Percentiles rank a stretch among this genome's conserved stretches.
Evolutionary conservation across 1,284 basidiomycete species (phyloP).

Genomic region (Gastroboletus turbinatus): DNA sequence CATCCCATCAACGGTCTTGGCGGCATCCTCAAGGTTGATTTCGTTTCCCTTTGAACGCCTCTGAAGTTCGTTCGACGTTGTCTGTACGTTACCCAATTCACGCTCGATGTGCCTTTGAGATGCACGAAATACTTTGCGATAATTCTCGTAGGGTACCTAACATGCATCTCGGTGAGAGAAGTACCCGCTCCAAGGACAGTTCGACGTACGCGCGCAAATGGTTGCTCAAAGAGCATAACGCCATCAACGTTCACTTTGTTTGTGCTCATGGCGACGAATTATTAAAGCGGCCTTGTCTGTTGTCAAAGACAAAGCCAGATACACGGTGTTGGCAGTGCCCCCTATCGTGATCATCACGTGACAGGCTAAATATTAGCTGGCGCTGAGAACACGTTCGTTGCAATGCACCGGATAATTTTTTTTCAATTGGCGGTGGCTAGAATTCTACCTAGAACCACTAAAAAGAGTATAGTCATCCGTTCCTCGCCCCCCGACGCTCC

Average conservation of each 20-base stretch:
- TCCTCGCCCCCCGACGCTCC: constrained; percentile 26
- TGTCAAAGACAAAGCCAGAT: constrained; percentile 3
- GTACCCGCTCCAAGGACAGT: constrained; percentile 5
- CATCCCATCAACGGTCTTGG: constrained; percentile 71
- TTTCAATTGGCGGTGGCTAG: constrained; percentile 7
- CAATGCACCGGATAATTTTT: constrained; percentile 8
- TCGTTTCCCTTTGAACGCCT: constrained; percentile 41
- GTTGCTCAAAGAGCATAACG: constrained; percentile 84
- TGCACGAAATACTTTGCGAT: constrained; percentile 79
- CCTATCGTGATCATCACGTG: constrained; percentile 28
- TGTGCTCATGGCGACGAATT: constrained; percentile 37
- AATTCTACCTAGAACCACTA: constrained; percentile 12
- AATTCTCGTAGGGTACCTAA: constrained; percentile 85
- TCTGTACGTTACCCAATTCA: constrained; percentile 65
- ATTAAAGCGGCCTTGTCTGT: constrained; percentile 10
- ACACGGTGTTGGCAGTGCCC: not conserved
- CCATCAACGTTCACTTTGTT: constrained; percentile 70
- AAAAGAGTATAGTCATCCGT: constrained; percentile 16
- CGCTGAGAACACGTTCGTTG: constrained; percentile 16
- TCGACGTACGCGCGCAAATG: constrained; percentile 68
- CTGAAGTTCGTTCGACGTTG: constrained; percentile 53
- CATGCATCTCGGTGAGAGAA: constrained; percentile 13
- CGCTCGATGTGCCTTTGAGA: constrained; percentile 80
- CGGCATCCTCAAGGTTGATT: constrained; percentile 49
- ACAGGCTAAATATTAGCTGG: not conserved